phyloP scores from a whole-genome alignment of 192 early-diverging fungal genomes.

The Piromyces finnis region DNA sequence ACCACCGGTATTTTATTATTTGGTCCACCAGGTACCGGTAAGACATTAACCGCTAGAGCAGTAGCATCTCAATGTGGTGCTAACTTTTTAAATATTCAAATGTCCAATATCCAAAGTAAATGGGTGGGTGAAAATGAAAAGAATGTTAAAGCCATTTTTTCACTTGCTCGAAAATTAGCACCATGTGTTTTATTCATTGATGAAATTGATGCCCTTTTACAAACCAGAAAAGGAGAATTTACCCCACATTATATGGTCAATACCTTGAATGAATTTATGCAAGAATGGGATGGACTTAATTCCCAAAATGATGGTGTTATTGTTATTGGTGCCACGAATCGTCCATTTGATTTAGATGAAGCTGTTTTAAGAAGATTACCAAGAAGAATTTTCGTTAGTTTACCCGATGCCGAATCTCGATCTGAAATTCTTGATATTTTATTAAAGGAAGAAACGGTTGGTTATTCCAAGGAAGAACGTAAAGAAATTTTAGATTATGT shows the following conservation, averaged over 20 bases:
- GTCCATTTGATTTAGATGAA: slow-evolving; percentile 94
- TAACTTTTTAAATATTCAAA: slow-evolving; percentile 55
- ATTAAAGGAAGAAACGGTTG: slow-evolving; percentile 58
- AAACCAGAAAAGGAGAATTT: slow-evolving; percentile 32
- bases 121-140: slow-evolving; percentile 96
- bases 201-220: slow-evolving; percentile 84
- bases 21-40: slow-evolving; percentile 74
- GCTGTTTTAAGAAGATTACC: slow-evolving; percentile 85
- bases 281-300: slow-evolving; percentile 83
- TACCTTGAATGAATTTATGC: slow-evolving; percentile 89
- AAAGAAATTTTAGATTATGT: slow-evolving; percentile 8
- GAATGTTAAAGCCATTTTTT: slow-evolving; percentile 77
- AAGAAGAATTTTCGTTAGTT: slow-evolving; percentile 54
- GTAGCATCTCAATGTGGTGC: slow-evolving; percentile 68
- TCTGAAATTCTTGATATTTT: slow-evolving; percentile 54
- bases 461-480: slow-evolving; percentile 19
- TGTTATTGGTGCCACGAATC: slow-evolving; percentile 64
- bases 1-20: slow-evolving; percentile 58
- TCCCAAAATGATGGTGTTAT: slow-evolving; percentile 11
- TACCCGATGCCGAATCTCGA: slow-evolving; percentile 64
- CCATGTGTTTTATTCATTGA: slow-evolving; percentile 97
- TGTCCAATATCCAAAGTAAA: slow-evolving; percentile 66
- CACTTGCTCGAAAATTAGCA: slow-evolving; percentile 70
- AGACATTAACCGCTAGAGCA: slow-evolving; percentile 70
- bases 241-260: slow-evolving; percentile 41